Percentiles rank a stretch among this genome's conserved stretches.
phyloP scores from a whole-genome alignment of 306 rosid species.

The Cucumis sativus region DNA sequence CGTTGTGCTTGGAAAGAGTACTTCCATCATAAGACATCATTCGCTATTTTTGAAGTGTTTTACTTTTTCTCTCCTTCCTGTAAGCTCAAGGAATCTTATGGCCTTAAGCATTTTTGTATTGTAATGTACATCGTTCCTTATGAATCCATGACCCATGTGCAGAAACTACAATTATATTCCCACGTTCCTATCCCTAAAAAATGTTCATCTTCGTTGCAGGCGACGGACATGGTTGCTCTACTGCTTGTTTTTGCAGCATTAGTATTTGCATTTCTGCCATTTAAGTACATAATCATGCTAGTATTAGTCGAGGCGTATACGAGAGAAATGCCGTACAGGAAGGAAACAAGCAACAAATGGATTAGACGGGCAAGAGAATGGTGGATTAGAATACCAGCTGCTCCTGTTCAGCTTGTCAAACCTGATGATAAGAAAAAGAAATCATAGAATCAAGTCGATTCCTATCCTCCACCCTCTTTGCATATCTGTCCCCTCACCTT shows the following conservation, averaged over 20 bases:
- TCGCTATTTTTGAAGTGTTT: background rate
- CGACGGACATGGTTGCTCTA: slow-evolving; percentile 58
- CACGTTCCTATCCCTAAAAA: background rate
- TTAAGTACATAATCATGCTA: slow-evolving; percentile 32
- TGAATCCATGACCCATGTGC: background rate
- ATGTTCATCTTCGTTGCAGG: slow-evolving; percentile 32
- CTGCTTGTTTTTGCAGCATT: slow-evolving; percentile 46
- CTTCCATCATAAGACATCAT: background rate
- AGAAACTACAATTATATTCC: background rate
- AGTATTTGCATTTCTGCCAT: slow-evolving; percentile 55
- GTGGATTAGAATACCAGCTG: slow-evolving; percentile 96
- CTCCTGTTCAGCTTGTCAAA: slow-evolving; percentile 73
- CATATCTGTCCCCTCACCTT: background rate
- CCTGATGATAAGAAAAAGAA: slow-evolving; percentile 61
- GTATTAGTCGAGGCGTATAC: slow-evolving; percentile 58
- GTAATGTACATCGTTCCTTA: background rate
- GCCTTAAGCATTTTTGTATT: background rate
- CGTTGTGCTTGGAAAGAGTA: background rate
- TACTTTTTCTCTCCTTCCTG: background rate
- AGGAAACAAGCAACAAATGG: slow-evolving; percentile 50
- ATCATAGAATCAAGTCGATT: slow-evolving; percentile 10
- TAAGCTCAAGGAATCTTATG: background rate
- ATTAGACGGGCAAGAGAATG: slow-evolving; percentile 69
- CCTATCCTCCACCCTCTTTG: background rate
- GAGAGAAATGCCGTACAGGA: slow-evolving; percentile 73